Evolutionary conservation across 192 early-diverging fungal genomes (phyloP), one percentile per base, ranked within the genome.

Genomic region (Entrophospora sp.): DNA sequence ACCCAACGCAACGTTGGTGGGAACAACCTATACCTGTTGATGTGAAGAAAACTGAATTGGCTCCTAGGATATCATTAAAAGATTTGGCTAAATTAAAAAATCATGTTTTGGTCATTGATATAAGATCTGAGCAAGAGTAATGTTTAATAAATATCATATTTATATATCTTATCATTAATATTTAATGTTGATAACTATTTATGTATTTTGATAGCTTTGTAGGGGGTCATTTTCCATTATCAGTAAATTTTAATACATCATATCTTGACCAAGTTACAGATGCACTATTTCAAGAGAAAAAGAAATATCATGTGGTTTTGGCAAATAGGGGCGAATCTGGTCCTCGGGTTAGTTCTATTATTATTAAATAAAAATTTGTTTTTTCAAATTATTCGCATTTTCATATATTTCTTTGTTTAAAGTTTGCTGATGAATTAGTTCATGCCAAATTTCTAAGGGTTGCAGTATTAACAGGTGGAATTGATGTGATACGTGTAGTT

Each of bases 81-180:
- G 85, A 87, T 66, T 70, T 81, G 25, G 51, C 71, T 0, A 71
- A 67, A 27, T 49, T 80, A 20, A 68, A 77, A 8, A 73, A 72
- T 28, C 69, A 77, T 57, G 76, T 74, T 12, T 64, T 85, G 38
- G 74, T 83, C 20, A 69, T 87, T 55, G 85, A 87, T 70, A 80
- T 81, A 37, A 77, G 85, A 37, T 49, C 69, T 6, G 80, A 83
- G 42, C 38, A 72, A 69, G 80, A 77, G 81, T 84, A 72, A n/a
- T 66, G 76, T 72, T 13, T 30, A 6, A 31, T n/a, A n/a, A n/a
- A n/a, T n/a, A n/a, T n/a, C n/a, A 20, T 37, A 27, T 30, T 38
- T 56, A 0, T 20, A 59, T 65, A 51, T 22, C 1, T 56, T 40
- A 10, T 25, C 18, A 16, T 49, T 22, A 60, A 51, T 44, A 4